Evolutionary conservation across 2,329 filamentous ascomycete species (phyloP).

Genomic region (Alternaria gaisen): DNA sequence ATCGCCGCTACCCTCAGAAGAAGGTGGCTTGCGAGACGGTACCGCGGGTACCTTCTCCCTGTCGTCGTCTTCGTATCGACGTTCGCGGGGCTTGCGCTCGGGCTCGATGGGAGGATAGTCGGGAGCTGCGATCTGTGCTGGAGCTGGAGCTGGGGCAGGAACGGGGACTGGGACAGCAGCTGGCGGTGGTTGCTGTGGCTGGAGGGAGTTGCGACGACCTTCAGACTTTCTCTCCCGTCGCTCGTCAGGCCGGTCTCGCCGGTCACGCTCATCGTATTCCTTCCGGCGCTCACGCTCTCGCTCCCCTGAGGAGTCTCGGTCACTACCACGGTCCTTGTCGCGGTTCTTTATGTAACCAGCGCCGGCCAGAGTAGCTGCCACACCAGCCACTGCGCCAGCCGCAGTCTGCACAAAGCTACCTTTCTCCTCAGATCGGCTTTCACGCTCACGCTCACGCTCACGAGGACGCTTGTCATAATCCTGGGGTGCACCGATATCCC

Average conservation of each 20-base stretch:
- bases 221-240: slow-evolving; percentile 35
- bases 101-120: slow-evolving; percentile 28
- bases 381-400: slow-evolving; percentile 43
- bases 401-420: slow-evolving; percentile 30
- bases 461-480: slow-evolving; percentile 46
- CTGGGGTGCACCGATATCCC: slow-evolving; percentile 29
- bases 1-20: slow-evolving; percentile 47
- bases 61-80: slow-evolving; percentile 45
- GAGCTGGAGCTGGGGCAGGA: slow-evolving; percentile 22
- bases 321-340: slow-evolving; percentile 39
- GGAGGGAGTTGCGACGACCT: slow-evolving; percentile 27
- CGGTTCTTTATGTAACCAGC: slow-evolving; percentile 42
- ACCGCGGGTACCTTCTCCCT: slow-evolving; percentile 30
- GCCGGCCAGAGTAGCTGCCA: slow-evolving; percentile 41
- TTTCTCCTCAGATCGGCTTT: slow-evolving; percentile 17
- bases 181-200: slow-evolving; percentile 28
- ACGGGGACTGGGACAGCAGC: slow-evolving; percentile 16
- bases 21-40: slow-evolving; percentile 35
- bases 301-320: slow-evolving; percentile 19
- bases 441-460: slow-evolving; percentile 35
- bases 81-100: slow-evolving; percentile 43
- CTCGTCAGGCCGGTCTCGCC: slow-evolving; percentile 37
- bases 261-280: slow-evolving; percentile 43
- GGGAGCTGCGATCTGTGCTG: slow-evolving; percentile 24
- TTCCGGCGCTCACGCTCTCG: slow-evolving; percentile 54